Evolutionary conservation across 768 basidiomycete species (phyloP).

Genomic region (Ramaria sp.): DNA sequence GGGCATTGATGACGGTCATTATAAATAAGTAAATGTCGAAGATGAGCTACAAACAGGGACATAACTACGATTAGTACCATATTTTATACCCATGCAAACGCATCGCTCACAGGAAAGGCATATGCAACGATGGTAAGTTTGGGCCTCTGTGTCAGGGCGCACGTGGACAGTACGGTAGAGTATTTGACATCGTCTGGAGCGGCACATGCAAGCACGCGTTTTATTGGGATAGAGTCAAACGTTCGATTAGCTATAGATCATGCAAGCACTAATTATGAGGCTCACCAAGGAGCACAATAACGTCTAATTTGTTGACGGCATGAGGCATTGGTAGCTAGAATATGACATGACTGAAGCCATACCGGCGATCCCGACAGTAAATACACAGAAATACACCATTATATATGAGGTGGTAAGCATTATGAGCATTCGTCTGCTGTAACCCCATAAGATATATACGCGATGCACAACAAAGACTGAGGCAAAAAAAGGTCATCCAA

Average conservation of each 20-base stretch:
- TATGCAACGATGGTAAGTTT: neutral
- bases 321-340: neutral
- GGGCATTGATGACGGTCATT: conserved; percentile 3
- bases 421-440: neutral
- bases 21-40: conserved; percentile 1
- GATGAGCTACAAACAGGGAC: neutral
- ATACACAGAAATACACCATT: neutral
- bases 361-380: neutral
- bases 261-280: neutral
- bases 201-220: neutral
- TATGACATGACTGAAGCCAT: neutral
- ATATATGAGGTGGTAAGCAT: neutral
- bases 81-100: neutral
- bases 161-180: neutral
- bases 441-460: conserved; percentile 1
- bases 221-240: neutral
- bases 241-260: too few relatives aligned
- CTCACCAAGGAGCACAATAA: neutral
- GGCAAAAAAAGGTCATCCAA: too few relatives aligned
- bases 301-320: neutral
- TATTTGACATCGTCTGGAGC: neutral
- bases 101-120: neutral
- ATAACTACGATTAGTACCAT: too few relatives aligned
- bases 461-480: conserved; percentile 1
- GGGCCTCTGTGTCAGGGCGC: neutral